A percentile compares a stretch with the other conserved stretches of the same genome.
These are phyloP conservation scores for Arthrobotrys sphaeroides DNA, from an alignment of 2,329 filamentous ascomycete genomes.

Conservation along the genomic window DNA sequence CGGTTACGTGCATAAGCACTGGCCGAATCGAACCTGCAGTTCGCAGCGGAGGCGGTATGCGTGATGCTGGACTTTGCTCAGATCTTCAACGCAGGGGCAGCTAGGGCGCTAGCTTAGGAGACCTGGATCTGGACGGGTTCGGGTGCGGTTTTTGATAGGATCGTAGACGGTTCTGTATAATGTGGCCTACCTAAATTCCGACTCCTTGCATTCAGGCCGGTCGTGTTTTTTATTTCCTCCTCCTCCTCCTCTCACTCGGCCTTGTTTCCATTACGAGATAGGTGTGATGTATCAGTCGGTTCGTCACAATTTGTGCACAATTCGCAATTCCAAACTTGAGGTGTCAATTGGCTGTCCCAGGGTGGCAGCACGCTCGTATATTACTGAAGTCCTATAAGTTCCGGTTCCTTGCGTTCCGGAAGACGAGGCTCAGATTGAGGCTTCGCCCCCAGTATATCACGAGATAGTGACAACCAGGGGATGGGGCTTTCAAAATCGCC, in stretches of 20 bases:
- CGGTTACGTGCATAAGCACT: constrained; percentile 12
- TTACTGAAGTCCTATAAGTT: constrained; percentile 25
- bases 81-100: constrained; percentile 5
- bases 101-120: constrained; percentile 6
- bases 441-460: constrained; percentile 14
- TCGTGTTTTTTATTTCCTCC: background rate
- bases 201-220: background rate
- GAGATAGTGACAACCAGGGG: constrained; percentile 12
- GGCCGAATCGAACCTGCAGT: background rate
- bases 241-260: background rate
- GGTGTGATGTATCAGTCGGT: background rate
- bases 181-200: background rate
- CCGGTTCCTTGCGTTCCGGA: constrained; percentile 37
- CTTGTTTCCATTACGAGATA: background rate
- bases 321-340: background rate
- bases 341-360: background rate
- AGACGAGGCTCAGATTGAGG: constrained; percentile 10
- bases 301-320: background rate
- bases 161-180: background rate
- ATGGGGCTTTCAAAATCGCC: background rate
- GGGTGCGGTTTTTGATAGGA: background rate
- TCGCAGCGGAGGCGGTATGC: background rate
- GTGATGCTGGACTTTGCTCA: background rate
- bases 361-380: background rate
- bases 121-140: background rate